Evolutionary conservation across 2,329 filamentous ascomycete species (phyloP), one percentile per base, ranked within the genome.

Genomic region (Magnaporthiopsis rhizophila): DNA sequence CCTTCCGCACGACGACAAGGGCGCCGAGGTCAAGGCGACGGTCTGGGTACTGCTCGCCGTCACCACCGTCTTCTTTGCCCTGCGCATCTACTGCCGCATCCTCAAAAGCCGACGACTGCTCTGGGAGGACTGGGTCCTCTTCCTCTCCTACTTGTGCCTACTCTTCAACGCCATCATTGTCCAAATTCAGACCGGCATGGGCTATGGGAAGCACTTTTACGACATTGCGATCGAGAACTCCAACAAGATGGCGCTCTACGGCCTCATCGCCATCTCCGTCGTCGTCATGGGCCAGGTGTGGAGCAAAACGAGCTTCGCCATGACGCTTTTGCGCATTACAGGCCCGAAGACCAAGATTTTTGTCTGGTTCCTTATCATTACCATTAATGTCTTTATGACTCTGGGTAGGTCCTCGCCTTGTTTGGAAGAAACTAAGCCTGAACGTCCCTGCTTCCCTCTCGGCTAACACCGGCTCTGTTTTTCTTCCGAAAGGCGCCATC

Each of bases 281-380:
- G 73, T 71, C 18, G 69, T 75, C 61, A 65, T 73, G 21, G 71
- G 71, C 0, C 72, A 74, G 15, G 69, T 71, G 1, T 70, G 70
- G 66, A 75, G 74, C 68, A 78, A 78, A 68, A 76, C 75, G 0
- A 76, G 75, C 1, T 76, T 77, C 64, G 75, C 70, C 12, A 66
- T 77, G 26, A 76, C 74, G 7, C 69, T 77, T 56, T 70, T 77
- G 34, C 70, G 74, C 7, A 68, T 76, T 71, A 26, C 67, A 65
- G 45, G 69, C 72, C 32, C 69, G 70, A 67, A 64, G 71, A n/a
- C 70, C 68, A 53, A 66, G 61, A 59, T 65, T 71, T 36, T 64
- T 75, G 58, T 53, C 8, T 53, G 58, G 62, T 24, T 58, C 11
- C 21, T 57, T 32, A 63, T 63, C 9, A 30, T 63, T 9, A 32